Evolutionary conservation across 2,329 filamentous ascomycete species (phyloP), one percentile per base, ranked within the genome.

Genomic region (Nectriaceae sp.): DNA sequence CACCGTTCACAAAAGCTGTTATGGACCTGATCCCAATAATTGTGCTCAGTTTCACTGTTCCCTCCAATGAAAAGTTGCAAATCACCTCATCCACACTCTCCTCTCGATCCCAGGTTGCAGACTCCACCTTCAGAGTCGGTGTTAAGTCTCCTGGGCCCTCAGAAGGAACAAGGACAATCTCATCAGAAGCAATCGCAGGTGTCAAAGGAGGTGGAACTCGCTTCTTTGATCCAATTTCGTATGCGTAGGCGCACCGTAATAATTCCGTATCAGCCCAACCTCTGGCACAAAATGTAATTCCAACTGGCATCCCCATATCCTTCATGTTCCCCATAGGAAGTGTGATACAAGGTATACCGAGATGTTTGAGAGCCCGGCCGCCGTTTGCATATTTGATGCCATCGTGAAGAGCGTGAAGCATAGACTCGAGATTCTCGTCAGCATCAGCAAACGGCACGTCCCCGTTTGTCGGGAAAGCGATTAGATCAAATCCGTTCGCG

Each of bases 361-460:
- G 65, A 45, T 83, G 79, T 11, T 78, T 67, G 1, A 83, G 65
- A 0, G 74, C 75, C 2, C 77, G 65, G 43, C 80, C 80, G 1
- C 79, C 78, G 46, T 82, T 79, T 0, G 71, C 74, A 49, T 81
- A 82, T 35, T 72, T 73, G 4, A 82, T 72, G 0, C 80, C 79
- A 40, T 82, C 60, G 1, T 49, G 49, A 49, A 60, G 55, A 3
- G 58, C 61, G 26, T 47, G 35, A 0, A 36, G 15, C 10, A 55
- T 59, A 1, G 49, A 50, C 1, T 43, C 45, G 1, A 57, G 46
- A 31, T 65, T 63, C 1, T 57, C 53, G 55, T 82, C 79, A 0
- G 76, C 61, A 57, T 82, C 69, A 4, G 77, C 74, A 5, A 65
- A 62, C 0, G 75, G 78, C 0, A 81, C 69, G 50, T 82, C 78